These are phyloP conservation scores for Lichenothelia convexa DNA, from an alignment of 495 filamentous ascomycete genomes.

Conservation along the genomic window DNA sequence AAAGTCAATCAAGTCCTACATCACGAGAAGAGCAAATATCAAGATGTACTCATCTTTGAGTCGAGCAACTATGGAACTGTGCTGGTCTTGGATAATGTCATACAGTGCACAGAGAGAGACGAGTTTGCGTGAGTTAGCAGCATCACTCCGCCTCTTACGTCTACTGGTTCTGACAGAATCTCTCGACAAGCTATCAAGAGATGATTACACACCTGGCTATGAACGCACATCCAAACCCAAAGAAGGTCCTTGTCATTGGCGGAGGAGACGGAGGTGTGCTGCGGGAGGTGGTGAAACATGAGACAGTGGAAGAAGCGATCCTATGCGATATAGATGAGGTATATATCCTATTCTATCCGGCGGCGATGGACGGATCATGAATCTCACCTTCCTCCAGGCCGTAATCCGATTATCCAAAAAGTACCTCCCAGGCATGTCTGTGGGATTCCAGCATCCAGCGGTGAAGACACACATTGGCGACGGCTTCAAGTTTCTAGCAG, in stretches of 20 bases:
- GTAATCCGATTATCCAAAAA: conserved; percentile 97
- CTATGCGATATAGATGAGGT: conserved; percentile 99
- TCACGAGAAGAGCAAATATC: conserved; percentile 97
- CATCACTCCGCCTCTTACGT: conserved; percentile 1
- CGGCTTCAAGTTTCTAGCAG: conserved; percentile 91
- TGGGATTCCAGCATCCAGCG: conserved; percentile 83
- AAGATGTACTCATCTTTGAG: conserved; percentile 97
- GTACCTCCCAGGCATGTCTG: conserved; percentile 88
- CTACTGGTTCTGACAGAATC: conserved; percentile 4
- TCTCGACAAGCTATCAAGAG: conserved; percentile 67
- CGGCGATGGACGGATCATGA: too few relatives aligned
- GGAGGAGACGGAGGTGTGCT: conserved; percentile 94
- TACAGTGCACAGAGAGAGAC: conserved; percentile 94
- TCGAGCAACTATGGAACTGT: conserved; percentile 91
- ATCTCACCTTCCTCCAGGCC: conserved; percentile 43
- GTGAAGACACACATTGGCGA: conserved; percentile 83
- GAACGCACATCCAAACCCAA: conserved; percentile 94
- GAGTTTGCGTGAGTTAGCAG: conserved; percentile 61
- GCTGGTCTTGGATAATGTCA: conserved; percentile 96
- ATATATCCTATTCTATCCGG: too few relatives aligned
- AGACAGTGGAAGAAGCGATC: conserved; percentile 69
- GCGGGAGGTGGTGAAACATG: conserved; percentile 96
- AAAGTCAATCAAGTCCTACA: conserved; percentile 94
- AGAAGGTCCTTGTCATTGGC: conserved; percentile 95
- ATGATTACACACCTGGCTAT: conserved; percentile 99